These are phyloP conservation scores for Podospora comata DNA, from an alignment of 495 filamentous ascomycete genomes.

Conservation along the genomic window DNA sequence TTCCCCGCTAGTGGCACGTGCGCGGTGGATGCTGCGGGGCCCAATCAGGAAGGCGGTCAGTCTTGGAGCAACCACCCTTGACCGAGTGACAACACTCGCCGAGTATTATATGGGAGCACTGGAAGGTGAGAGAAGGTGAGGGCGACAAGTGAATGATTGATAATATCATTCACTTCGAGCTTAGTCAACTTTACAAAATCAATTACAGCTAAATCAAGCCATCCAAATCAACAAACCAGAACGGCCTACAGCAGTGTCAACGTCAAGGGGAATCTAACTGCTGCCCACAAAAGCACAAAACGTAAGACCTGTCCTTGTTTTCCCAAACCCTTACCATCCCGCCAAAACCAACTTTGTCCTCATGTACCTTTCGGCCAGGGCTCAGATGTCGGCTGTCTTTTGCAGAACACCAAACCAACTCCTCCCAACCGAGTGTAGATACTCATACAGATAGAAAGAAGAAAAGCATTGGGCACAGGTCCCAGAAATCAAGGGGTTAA, in stretches of 20 bases:
- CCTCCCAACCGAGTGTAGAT: constrained; percentile 6
- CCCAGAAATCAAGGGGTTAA: constrained; percentile 9
- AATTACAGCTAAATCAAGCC: not conserved
- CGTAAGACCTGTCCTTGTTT: constrained; percentile 3
- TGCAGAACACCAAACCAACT: constrained; percentile 3
- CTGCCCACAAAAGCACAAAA: constrained; percentile 1
- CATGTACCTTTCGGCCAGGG: not conserved
- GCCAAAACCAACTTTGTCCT: not conserved
- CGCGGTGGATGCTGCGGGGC: not conserved
- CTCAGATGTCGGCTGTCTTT: not conserved
- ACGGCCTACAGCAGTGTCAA: not conserved
- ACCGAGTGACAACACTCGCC: not conserved
- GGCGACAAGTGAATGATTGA: too few relatives aligned
- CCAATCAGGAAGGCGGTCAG: constrained; percentile 19
- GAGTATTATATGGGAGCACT: not conserved
- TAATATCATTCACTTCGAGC: too few relatives aligned
- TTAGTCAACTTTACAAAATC: not conserved
- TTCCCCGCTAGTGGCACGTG: constrained; percentile 22
- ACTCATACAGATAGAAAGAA: constrained; percentile 18
- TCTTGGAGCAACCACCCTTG: not conserved
- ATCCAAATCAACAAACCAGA: not conserved
- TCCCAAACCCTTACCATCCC: not conserved
- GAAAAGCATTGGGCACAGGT: not conserved
- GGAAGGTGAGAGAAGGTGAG: too few relatives aligned
- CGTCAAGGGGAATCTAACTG: constrained; percentile 9